Evolutionary conservation across 2,329 filamentous ascomycete species (phyloP), one percentile per base, ranked within the genome.

Genomic region (Cercospora nicotianae): DNA sequence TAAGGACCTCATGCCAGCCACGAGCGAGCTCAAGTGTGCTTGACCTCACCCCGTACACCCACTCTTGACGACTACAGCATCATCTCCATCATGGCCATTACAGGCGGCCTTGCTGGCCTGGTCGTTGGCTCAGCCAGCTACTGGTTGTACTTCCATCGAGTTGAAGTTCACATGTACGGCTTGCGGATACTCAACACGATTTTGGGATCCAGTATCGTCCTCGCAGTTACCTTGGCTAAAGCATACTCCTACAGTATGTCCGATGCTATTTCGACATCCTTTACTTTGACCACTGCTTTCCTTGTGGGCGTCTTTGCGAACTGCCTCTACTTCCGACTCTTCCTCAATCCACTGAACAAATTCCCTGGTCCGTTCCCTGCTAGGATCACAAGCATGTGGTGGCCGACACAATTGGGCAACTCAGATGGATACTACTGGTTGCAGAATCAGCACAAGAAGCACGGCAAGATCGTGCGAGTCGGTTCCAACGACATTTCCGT

Each of bases 401-500:
- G 74, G 31, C 75, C 73, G 2, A 63, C 68, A 16, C 70, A 73
- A 55, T 69, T 76, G 10, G 55, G 64, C 31, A 75, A 76, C 13
- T 68, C 72, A 12, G 75, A 80, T 67, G 73, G 73, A 18, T 75
- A 77, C 59, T 67, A 75, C 62, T 73, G 77, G 66, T 58, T 79
- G 3, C 63, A 72, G 12, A 69, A 68, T 3, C 69, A 80, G 53
- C 80, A 82, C 67, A 68, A 77, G 36, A 69, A 77, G 65, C 75
- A 81, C 66, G 80, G 79, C 59, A 72, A 70, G 13, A 71, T 76
- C 10, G 75, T 82, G 0, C 75, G 80, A 7, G 74, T 79, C 26
- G 80, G 80, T 1, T 76, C 79, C 0, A 75, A 75, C 13, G 77
- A 79, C 28, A 71, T 81, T 6, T 80, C 79, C 6, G 77, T 81